phyloP scores from a whole-genome alignment of 768 basidiomycete species.

The Exidia glandulosa region DNA sequence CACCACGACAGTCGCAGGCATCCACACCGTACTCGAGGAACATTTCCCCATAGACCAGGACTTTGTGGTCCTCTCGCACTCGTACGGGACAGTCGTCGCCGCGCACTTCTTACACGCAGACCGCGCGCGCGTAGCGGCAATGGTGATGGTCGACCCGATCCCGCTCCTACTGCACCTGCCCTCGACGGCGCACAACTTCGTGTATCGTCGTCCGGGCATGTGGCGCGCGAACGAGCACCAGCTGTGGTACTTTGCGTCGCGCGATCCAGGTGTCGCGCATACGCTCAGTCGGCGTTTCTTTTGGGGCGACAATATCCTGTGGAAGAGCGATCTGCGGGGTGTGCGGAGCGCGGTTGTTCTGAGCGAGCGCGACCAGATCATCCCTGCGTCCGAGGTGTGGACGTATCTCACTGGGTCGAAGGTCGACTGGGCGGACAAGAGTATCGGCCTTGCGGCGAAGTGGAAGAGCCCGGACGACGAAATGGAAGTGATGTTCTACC shows the following conservation, averaged over 20 bases:
- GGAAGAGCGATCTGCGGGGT: conserved; percentile 40
- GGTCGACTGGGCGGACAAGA: not conserved
- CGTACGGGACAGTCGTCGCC: conserved; percentile 49
- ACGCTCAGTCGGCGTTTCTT: conserved; percentile 52
- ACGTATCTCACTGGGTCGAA: conserved; percentile 26
- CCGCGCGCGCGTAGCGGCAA: conserved; percentile 6
- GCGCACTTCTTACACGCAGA: conserved; percentile 39
- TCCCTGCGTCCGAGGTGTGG: conserved; percentile 27
- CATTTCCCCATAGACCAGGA: conserved; percentile 28
- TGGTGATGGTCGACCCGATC: conserved; percentile 52
- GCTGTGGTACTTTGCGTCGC: conserved; percentile 56
- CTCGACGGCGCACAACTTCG: conserved; percentile 47
- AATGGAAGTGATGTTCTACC: conserved; percentile 30
- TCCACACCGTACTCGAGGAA: conserved; percentile 35
- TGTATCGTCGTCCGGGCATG: conserved; percentile 44
- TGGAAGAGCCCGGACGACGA: conserved; percentile 16
- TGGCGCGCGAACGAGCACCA: conserved; percentile 53
- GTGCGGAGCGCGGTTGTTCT: conserved; percentile 24
- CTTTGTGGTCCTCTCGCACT: conserved; percentile 44
- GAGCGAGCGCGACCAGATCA: conserved; percentile 31
- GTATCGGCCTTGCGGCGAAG: not conserved
- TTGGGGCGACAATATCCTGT: conserved; percentile 52
- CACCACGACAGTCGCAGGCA: not conserved
- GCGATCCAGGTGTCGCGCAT: conserved; percentile 51
- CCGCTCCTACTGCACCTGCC: conserved; percentile 54